Evolutionary conservation across 768 basidiomycete genomes (phyloP), one percentile per base, ranked within the genome.

Genomic region (Leccinum boreale): DNA sequence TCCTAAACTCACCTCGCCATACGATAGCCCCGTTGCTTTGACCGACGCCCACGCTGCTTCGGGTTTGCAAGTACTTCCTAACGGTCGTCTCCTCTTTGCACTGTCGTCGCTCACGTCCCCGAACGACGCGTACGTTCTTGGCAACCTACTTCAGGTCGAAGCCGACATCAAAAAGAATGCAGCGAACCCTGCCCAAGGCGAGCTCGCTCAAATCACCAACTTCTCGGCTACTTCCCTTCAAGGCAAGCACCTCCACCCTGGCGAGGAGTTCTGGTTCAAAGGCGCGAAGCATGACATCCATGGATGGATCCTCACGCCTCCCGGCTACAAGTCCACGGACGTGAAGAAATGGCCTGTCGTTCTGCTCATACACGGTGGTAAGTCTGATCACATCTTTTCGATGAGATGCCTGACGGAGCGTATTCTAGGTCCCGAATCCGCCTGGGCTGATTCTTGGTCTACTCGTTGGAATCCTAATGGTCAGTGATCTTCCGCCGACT

Each of bases 401-500:
- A 15, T 28, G 35, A 15, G 19, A 26, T 28, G 26, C 28, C 55
- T 58, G 10, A 63, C 14, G 2, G 39, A 39, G 23, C 24, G 59
- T 24, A 24, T 45, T 63, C 68, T 74, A 77, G 86, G 87, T 17
- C 89, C 90, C 5, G 87, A 92, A 67, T 79, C 86, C 28, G 91
- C 89, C 50, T 97, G 94, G 94, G 85, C 86, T 62, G 94, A 97
- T 67, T 79, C 84, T 46, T 98, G 95, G 95, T 88, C 85, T 3
- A 94, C 85, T 28, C 78, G 93, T 54, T 96, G 95, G 95, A 98
- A 97, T 73, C 90, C 87, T 0, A 91, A 93, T 65, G 79, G 89
- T 89, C 56, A 44, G 56, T 57, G 50, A 52, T 51, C 11, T 4
- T 24, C 21, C 24, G 12, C 48, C 49, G 35, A n/a, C 8, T 46